phyloP scores from a whole-genome alignment of 1,139 yeast species.

The Suhomyces atakaporum region DNA sequence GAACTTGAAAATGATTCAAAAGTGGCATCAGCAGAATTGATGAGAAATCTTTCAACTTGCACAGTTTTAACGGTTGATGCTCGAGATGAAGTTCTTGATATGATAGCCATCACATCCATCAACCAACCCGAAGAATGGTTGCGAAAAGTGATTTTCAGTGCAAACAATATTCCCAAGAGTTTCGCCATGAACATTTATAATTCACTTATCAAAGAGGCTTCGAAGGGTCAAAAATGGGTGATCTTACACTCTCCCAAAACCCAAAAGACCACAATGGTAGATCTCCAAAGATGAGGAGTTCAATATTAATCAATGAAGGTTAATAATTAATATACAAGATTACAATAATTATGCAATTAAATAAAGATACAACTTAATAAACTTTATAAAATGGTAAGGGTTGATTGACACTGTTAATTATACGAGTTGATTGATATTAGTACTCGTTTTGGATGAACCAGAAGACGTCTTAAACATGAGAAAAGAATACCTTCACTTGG shows the following conservation, averaged over 20 bases:
- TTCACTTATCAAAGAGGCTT: slow-evolving; percentile 68
- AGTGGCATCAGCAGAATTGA: slow-evolving; percentile 55
- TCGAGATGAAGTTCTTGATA: slow-evolving; percentile 80
- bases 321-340: too few relatives aligned
- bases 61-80: slow-evolving; percentile 78
- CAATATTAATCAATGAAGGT: too few relatives aligned
- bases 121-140: slow-evolving; percentile 87
- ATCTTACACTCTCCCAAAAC: slow-evolving; percentile 73
- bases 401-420: neutral
- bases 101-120: slow-evolving; percentile 75
- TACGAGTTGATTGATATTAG: too few relatives aligned
- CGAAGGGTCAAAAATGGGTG: slow-evolving; percentile 73
- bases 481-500: too few relatives aligned
- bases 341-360: too few relatives aligned
- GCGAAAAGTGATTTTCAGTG: slow-evolving; percentile 70
- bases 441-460: too few relatives aligned
- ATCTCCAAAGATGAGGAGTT: slow-evolving; percentile 54
- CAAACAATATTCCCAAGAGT: slow-evolving; percentile 65
- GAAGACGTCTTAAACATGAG: too few relatives aligned
- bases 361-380: too few relatives aligned
- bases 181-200: slow-evolving; percentile 73
- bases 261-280: slow-evolving; percentile 65
- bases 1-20: slow-evolving; percentile 73
- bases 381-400: neutral
- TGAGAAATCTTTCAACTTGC: slow-evolving; percentile 58